These are phyloP conservation scores for Scopulariopsis brevicaulis DNA, from an alignment of 2,329 filamentous ascomycete species.

Conservation along the genomic window DNA sequence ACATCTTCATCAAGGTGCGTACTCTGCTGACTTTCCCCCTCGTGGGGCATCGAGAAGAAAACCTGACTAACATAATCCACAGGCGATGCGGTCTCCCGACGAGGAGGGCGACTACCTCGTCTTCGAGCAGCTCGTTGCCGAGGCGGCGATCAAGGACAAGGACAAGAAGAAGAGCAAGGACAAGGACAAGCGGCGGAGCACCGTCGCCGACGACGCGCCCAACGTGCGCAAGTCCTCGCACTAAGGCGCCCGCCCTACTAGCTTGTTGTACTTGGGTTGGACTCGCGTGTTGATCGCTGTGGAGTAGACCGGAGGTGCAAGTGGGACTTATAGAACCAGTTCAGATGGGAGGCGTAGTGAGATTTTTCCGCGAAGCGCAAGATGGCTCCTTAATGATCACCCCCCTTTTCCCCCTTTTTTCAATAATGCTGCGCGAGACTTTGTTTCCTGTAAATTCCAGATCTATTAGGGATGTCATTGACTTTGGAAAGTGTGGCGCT, in stretches of 20 bases:
- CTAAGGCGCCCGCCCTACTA: neutral
- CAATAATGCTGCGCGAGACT: neutral
- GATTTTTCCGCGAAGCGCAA: neutral
- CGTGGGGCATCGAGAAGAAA: neutral
- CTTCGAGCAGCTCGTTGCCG: slow-evolving; percentile 94
- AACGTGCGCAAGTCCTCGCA: slow-evolving; percentile 10
- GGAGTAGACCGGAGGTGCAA: neutral
- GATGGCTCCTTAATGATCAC: neutral
- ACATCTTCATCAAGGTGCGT: slow-evolving; percentile 75
- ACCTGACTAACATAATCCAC: slow-evolving; percentile 8
- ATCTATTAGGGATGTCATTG: neutral
- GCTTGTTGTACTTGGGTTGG: neutral
- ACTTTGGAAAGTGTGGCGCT: too few relatives aligned
- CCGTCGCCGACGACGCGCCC: slow-evolving; percentile 13
- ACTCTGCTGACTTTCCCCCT: neutral
- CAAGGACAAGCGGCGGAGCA: slow-evolving; percentile 22
- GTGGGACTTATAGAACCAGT: neutral
- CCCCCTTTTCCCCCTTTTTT: neutral
- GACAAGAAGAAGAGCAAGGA: slow-evolving; percentile 52
- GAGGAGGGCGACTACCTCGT: slow-evolving; percentile 99
- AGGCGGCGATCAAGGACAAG: slow-evolving; percentile 89
- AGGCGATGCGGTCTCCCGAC: slow-evolving; percentile 83
- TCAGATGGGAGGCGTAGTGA: neutral
- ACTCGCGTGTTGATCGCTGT: neutral
- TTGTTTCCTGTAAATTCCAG: neutral